Evolutionary conservation across 305 asterid genomes (phyloP), one percentile per base, ranked within the genome.

Genomic region (Fraxinus albicans): DNA sequence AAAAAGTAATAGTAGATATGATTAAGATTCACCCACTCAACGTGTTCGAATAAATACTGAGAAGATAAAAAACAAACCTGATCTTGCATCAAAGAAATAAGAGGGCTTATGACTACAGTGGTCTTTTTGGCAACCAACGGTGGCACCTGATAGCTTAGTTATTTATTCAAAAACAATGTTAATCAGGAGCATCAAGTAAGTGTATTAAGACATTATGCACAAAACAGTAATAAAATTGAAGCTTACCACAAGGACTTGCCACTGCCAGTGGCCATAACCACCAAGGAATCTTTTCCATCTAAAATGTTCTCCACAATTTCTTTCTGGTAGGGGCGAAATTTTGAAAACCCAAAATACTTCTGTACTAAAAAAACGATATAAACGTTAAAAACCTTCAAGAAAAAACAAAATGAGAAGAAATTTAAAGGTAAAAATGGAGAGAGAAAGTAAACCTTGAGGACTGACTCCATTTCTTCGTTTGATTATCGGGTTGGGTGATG

Each of bases 231-330:
- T 36, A 40, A 58, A 77, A 50, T 35, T 80, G 73, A 80, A 83
- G 83, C 55, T 58, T 89, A 96, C 99, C 98, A 93, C 83, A 96
- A 83, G 17, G 98, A 96, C 80, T 96, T 96, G 87, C 99, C 99
- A 85, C 97, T 93, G 38, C 98, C 99, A 23, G 98, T 96, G 88
- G 98, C 94, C 98, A 96, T 94, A 35, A 96, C 94, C 72, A 93
- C 98, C 81, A 96, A 80, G 86, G 98, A 91, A 83, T 96, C 99
- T 33, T 85, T 89, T 81, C 98, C 97, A 55, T 84, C 87, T 65
- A 94, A 83, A 80, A 96, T 92, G 27, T 87, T 87, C 82, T 94
- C 94, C 38, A 93, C 88, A 33, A 92, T 87, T 86, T 91, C 97
- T 84, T 89, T 92, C 93, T 96, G 98, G 85, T 95, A 94, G 4